A percentile compares a stretch with the other conserved stretches of the same genome.
Evolutionary conservation across 1,284 basidiomycete genomes (phyloP).

Genomic region (Porogramme epimiltina): DNA sequence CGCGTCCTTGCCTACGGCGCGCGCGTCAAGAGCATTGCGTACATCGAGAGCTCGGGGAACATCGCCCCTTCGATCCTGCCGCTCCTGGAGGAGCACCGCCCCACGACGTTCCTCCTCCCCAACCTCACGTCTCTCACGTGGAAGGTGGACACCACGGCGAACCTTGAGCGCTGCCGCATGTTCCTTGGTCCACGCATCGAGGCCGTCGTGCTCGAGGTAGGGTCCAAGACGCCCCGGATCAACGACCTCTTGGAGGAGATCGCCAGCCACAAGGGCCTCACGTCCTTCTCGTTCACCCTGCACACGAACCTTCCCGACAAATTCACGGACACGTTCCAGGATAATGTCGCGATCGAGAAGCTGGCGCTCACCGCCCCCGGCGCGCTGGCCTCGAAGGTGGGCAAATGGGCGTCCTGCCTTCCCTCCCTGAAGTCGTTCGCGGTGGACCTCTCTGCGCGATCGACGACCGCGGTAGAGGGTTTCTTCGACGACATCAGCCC

Average conservation of each 20-base stretch:
- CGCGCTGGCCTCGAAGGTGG: conserved; percentile 64
- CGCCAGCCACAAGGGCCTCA: conserved; percentile 58
- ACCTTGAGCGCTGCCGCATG: conserved; percentile 59
- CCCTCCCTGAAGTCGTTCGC: conserved; percentile 61
- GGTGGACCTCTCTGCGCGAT: conserved; percentile 69
- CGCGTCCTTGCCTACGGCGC: conserved; percentile 63
- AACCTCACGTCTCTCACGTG: conserved; percentile 67
- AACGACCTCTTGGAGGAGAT: conserved; percentile 62
- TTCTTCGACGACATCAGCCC: conserved; percentile 72
- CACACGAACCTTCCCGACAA: conserved; percentile 68
- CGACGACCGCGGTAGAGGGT: conserved; percentile 66
- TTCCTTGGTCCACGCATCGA: conserved; percentile 67
- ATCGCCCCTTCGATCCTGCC: conserved; percentile 66
- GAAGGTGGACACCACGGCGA: conserved; percentile 66
- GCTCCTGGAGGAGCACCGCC: conserved; percentile 61
- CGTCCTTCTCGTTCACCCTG: conserved; percentile 67
- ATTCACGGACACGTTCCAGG: conserved; percentile 62
- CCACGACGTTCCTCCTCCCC: conserved; percentile 64
- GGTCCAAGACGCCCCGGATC: conserved; percentile 55
- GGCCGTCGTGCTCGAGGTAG: conserved; percentile 62
- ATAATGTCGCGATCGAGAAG: conserved; percentile 61
- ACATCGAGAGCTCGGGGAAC: conserved; percentile 66
- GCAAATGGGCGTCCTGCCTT: conserved; percentile 66
- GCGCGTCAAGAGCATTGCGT: conserved; percentile 65
- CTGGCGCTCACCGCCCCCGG: conserved; percentile 70